A percentile compares a stretch with the other conserved stretches of the same genome.
Conservation (phyloP, 2,329 filamentous ascomycete species). For the Calonectria honghensis region DNA sequence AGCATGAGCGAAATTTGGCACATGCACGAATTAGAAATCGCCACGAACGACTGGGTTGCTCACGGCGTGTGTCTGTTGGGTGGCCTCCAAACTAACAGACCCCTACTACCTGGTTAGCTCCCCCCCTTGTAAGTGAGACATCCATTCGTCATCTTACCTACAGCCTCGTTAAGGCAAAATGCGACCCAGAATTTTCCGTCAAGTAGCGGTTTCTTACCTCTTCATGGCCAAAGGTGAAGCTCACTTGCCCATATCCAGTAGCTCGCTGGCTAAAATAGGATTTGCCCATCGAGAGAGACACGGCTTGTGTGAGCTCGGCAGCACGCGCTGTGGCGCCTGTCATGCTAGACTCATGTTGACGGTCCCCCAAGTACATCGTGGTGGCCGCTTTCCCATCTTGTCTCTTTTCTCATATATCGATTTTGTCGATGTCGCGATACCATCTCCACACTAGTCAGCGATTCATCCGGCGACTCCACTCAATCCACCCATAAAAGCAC, state of each 20-base stretch:
- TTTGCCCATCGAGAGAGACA: slow-evolving; percentile 8
- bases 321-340: slow-evolving; percentile 16
- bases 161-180: not conserved
- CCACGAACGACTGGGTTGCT: slow-evolving; percentile 11
- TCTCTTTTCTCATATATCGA: slow-evolving; percentile 15
- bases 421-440: not conserved
- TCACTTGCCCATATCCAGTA: slow-evolving; percentile 23
- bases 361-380: not conserved
- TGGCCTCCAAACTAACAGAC: slow-evolving; percentile 24
- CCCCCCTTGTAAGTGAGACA: slow-evolving; percentile 26
- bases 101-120: not conserved
- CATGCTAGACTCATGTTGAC: slow-evolving; percentile 6
- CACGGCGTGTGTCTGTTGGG: slow-evolving; percentile 5
- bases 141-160: slow-evolving; percentile 23
- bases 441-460: slow-evolving; percentile 16
- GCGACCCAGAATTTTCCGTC: not conserved
- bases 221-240: not conserved
- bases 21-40: slow-evolving; percentile 24
- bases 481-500: slow-evolving; percentile 12
- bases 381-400: slow-evolving; percentile 6
- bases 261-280: not conserved
- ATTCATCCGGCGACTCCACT: slow-evolving; percentile 19
- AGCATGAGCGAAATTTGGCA: slow-evolving; percentile 17
- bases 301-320: not conserved
- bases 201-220: not conserved